Base-by-base conservation (phyloP, 2,329 filamentous ascomycete genomes). In the Westerdykella ornata region DNA sequence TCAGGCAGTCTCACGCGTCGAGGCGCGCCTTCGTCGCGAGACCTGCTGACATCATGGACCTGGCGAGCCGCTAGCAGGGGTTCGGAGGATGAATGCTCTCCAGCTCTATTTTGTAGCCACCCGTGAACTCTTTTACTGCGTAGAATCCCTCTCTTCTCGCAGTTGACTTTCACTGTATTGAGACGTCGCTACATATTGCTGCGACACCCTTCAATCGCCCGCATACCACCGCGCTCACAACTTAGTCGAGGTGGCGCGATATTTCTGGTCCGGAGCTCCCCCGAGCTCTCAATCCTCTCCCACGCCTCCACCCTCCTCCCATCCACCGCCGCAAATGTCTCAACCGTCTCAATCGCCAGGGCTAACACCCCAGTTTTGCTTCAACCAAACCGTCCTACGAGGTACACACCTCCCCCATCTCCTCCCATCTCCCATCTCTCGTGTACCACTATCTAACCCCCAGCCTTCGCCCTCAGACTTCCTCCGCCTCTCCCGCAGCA, bases 401-500 rank as follows among this genome's bases (percentile, higher is more conserved):
- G 71, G 71, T 73, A 61, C 39, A 52, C 34, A 37, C 18, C 30
- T 31, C 28, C n/a, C 38, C 26, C 36, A 33, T 28, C 33, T 13
- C 12, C 15, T 13, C 39, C 31, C 26, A 22, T 16, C 13, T 39
- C 28, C 42, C 29, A 19, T 26, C 46, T 37, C 42, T 47, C 48
- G 41, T 44, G 31, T 5, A 38, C 12, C 55, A 63, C 60, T 63
- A 62, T 65, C 57, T 64, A 62, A 65, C 58, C 45, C 46, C 38
- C 49, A 53, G 49, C 44, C 37, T 41, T 14, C 5, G 9, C 15
- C 51, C 43, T 48, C 59, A 95, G 92, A 95, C 65, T 98, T 98
- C 65, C 77, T 98, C 16, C 85, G 88, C 30, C 68, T 92, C 51
- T 96, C 90, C 8, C 81, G 92, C 49, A 75, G 80, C 39, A 80